Evolutionary conservation across 1,284 basidiomycete genomes (phyloP), one percentile per base, ranked within the genome.

Genomic region (Boletus sp.): DNA sequence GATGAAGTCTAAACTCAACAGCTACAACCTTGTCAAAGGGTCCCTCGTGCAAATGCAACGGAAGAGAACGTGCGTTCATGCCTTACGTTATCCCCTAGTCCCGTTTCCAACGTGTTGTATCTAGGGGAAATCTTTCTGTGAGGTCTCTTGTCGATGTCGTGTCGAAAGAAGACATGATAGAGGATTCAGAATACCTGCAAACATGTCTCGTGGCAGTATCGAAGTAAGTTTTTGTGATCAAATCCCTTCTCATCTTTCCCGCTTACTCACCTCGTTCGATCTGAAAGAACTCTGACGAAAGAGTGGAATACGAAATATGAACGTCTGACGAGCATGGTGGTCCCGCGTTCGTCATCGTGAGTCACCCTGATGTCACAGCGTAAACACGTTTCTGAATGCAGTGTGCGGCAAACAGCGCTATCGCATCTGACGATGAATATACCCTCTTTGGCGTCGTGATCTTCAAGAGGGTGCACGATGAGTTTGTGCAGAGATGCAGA

Each of bases 21-120:
- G 84, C 61, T 99, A 99, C 71, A 95, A 94, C 63, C 74, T 95
- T 17, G 90, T 94, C 45, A 99, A 99, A 69, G 93, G 94, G 0
- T 86, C 90, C 38, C 74, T 99, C 50, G 83, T 85, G n/a, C 88
- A 92, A 63, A 83, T 98, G 74, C 92, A 97, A 66, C 83, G 95
- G 55, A 97, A 94, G 80, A 91, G 91, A 76, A 84, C 82, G 91
- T 94, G 64, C 58, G 84, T 71, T 36, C 49, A 34, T 43, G 23
- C 49, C 26, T 32, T 37, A 49, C 50, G 26, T 37, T 45, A 43
- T 47, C 45, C 41, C 42, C 19, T 44, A 20, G 29, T n/a, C 40
- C 36, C 39, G 10, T 51, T 39, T 26, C 37, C 44, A 38, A 58
- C 44, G 46, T 43, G 52, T 50, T 58, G 23, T 38, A 39, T 39